Percentiles rank a stretch among this genome's conserved stretches.
Conservation (phyloP, 2,329 filamentous ascomycete species). For the Talaromyces sp. region DNA sequence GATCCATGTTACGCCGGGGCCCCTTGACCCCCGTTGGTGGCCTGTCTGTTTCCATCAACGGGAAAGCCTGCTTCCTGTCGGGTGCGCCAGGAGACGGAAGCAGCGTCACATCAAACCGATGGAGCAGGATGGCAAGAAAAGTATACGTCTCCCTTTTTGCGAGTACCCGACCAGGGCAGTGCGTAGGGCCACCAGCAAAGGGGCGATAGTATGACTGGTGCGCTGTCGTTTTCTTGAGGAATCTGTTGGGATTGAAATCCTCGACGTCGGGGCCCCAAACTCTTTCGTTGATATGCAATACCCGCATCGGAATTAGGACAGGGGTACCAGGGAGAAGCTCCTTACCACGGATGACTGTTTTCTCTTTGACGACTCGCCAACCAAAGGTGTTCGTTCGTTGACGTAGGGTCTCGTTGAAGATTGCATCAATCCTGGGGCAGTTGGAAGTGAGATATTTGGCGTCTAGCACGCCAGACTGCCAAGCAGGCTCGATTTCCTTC, state of each 20-base stretch:
- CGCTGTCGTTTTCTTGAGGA: neutral
- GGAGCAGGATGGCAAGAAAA: conserved; percentile 1
- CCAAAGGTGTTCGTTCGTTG: no score
- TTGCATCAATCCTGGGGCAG: no score
- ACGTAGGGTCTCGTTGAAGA: no score
- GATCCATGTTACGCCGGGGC: neutral
- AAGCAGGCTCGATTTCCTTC: no score
- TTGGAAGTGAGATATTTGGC: no score
- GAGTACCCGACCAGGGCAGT: neutral
- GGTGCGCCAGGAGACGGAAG: neutral
- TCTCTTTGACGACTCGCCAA: no score
- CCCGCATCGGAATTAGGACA: neutral
- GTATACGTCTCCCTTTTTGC: conserved; percentile 2
- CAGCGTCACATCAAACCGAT: neutral
- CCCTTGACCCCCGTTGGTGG: no score
- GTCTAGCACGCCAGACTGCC: no score
- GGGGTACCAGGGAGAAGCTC: neutral
- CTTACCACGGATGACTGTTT: conserved; percentile 1
- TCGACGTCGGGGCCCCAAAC: neutral
- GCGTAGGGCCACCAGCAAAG: neutral
- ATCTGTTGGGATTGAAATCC: neutral
- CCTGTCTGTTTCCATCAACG: conserved; percentile 1
- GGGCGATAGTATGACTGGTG: conserved; percentile 2
- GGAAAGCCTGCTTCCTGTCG: neutral
- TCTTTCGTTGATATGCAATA: neutral